These are phyloP conservation scores for Cucumis hystrix DNA, from an alignment of 306 rosid species.

Conservation along the genomic window DNA sequence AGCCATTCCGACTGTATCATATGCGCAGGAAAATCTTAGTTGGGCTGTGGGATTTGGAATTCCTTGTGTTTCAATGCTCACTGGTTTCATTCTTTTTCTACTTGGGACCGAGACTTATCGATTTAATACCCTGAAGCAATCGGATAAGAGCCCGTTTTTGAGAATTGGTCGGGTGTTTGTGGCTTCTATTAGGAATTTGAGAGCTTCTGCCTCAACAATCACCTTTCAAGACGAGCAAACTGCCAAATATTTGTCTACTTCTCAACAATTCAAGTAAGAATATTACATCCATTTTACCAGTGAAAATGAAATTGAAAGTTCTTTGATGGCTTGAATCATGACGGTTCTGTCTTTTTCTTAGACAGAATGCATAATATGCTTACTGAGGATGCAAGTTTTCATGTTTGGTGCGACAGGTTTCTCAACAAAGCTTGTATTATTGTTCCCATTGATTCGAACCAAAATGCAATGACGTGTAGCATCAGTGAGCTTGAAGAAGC, in stretches of 20 bases:
- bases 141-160: constrained; percentile 21
- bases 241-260: constrained; percentile 12
- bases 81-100: constrained; percentile 35
- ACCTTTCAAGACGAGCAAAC: constrained; percentile 11
- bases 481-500: constrained; percentile 35
- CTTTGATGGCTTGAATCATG: background rate
- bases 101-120: constrained; percentile 42
- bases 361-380: background rate
- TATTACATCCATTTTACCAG: background rate
- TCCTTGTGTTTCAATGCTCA: constrained; percentile 32
- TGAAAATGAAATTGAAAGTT: background rate
- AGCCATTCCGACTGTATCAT: constrained; percentile 21
- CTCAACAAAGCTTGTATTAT: constrained; percentile 34
- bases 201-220: constrained; percentile 7
- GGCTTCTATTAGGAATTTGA: constrained; percentile 21
- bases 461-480: constrained; percentile 7
- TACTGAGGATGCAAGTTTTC: background rate
- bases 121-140: constrained; percentile 5
- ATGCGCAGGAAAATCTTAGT: constrained; percentile 37
- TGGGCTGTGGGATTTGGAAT: constrained; percentile 61
- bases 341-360: background rate
- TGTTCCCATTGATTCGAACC: constrained; percentile 10
- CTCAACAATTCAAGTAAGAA: constrained; percentile 33
- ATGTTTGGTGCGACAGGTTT: constrained; percentile 16
- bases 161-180: constrained; percentile 30